Evolutionary conservation across 345 rosid genomes (phyloP).

Genomic region (Dimocarpus longan): DNA sequence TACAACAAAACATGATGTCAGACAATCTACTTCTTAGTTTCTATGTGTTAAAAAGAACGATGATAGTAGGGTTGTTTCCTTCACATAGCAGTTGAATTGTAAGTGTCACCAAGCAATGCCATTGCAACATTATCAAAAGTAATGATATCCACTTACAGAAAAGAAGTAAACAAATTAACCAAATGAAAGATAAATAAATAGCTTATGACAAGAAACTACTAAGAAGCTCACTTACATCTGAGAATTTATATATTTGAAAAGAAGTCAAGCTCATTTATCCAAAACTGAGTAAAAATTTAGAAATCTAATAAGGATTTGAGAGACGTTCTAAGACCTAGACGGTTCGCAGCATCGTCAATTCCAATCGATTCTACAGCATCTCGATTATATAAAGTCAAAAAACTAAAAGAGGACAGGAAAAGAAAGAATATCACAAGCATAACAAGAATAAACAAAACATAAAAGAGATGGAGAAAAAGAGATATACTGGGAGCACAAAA

Average conservation of each 20-base stretch:
- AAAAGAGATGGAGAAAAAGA: background rate
- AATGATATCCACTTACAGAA: conserved; percentile 54
- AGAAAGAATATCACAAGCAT: background rate
- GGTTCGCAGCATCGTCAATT: conserved; percentile 73
- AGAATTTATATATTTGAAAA: no score
- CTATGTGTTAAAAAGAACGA: conserved; percentile 6
- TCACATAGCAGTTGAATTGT: conserved; percentile 60
- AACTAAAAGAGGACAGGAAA: conserved; percentile 31
- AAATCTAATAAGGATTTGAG: background rate
- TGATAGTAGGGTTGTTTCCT: conserved; percentile 42
- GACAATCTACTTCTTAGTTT: background rate
- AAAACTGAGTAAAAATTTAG: background rate
- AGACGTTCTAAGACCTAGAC: conserved; percentile 47
- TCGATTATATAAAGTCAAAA: conserved; percentile 55
- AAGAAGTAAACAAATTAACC: conserved; percentile 14
- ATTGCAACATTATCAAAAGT: conserved; percentile 69
- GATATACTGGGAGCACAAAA: conserved; percentile 65
- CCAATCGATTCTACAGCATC: conserved; percentile 58
- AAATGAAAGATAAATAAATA: background rate
- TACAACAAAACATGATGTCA: conserved; percentile 17
- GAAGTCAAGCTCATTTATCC: background rate
- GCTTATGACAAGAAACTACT: background rate
- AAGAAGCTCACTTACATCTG: conserved; percentile 54
- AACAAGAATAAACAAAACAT: no score
- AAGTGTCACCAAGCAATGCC: conserved; percentile 59